phyloP scores from a whole-genome alignment of 345 rosid species.

The Aquilaria sinensis region DNA sequence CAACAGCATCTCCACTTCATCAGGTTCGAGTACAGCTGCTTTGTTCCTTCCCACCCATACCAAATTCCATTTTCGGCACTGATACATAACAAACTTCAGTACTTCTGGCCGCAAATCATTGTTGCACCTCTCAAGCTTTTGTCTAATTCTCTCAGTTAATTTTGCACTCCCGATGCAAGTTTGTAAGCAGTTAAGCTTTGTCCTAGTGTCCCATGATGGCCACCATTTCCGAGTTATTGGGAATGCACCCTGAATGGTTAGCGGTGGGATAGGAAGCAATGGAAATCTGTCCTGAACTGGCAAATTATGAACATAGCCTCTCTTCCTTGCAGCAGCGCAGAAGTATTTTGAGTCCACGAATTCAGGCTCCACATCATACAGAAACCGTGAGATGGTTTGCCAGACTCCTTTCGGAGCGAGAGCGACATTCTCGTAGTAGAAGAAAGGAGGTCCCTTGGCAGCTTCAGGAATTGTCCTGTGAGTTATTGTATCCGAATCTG shows the following conservation, averaged over 20 bases:
- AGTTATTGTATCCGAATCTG: conserved; percentile 22
- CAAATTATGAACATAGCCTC: conserved; percentile 86
- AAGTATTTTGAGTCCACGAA: conserved; percentile 78
- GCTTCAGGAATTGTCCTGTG: conserved; percentile 52
- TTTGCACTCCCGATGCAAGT: conserved; percentile 66
- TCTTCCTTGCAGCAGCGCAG: conserved; percentile 87
- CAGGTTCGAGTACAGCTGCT: conserved; percentile 82
- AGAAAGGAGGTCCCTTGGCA: conserved; percentile 68
- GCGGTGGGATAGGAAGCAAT: conserved; percentile 66
- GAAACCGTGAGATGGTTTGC: conserved; percentile 63
- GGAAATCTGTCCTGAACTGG: conserved; percentile 60
- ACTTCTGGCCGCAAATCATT: conserved; percentile 1
- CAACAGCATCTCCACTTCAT: conserved; percentile 83
- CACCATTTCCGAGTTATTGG: conserved; percentile 76
- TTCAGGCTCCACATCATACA: conserved; percentile 72
- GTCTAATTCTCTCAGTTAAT: conserved; percentile 74
- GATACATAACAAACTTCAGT: conserved; percentile 51
- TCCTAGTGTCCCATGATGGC: conserved; percentile 87
- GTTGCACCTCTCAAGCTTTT: no score
- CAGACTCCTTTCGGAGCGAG: conserved; percentile 95
- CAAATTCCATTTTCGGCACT: conserved; percentile 83
- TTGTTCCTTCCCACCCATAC: conserved; percentile 94
- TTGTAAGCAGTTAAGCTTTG: conserved; percentile 71
- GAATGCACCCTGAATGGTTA: conserved; percentile 62
- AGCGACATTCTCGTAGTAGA: conserved; percentile 91